These are phyloP conservation scores for Thalassiosira ordinaria DNA, from an alignment of 352 stramenopile genomes.

Conservation along the genomic window DNA sequence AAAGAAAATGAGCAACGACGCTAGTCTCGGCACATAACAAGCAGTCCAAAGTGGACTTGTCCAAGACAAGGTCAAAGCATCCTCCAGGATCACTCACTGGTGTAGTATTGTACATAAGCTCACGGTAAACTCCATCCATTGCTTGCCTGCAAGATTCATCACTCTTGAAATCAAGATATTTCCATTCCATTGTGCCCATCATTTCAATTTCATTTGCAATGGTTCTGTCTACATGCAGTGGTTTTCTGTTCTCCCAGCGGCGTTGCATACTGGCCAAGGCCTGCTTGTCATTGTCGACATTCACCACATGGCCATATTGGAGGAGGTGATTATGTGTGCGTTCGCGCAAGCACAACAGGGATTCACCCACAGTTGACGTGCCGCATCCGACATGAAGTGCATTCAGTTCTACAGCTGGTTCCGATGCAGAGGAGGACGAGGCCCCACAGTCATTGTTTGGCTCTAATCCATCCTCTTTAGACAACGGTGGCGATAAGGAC, in stretches of 20 bases:
- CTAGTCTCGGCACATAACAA: conserved; percentile 70
- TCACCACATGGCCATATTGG: conserved; percentile 59
- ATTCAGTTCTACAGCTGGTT: conserved; percentile 11
- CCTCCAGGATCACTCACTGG: conserved; percentile 18
- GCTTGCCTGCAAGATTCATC: conserved; percentile 30
- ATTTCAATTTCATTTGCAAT: not conserved
- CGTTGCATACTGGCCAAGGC: conserved; percentile 63
- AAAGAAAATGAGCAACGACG: conserved; percentile 61
- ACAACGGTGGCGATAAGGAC: conserved; percentile 1
- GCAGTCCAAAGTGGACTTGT: conserved; percentile 83
- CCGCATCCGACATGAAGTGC: conserved; percentile 77
- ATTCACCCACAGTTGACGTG: conserved; percentile 71
- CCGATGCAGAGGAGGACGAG: not conserved
- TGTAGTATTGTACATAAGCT: conserved; percentile 1
- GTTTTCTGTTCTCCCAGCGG: conserved; percentile 55
- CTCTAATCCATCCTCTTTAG: not conserved
- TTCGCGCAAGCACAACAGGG: conserved; percentile 43
- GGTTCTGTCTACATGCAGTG: no score
- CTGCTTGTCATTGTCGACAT: conserved; percentile 68
- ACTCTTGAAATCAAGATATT: conserved; percentile 56
- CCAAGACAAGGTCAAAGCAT: conserved; percentile 73
- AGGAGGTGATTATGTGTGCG: conserved; percentile 17
- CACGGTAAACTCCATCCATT: conserved; percentile 29
- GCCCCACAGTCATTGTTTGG: not conserved
- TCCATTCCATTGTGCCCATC: conserved; percentile 47